Base-by-base conservation (phyloP, 345 rosid genomes). In the Camelina neglecta region DNA sequence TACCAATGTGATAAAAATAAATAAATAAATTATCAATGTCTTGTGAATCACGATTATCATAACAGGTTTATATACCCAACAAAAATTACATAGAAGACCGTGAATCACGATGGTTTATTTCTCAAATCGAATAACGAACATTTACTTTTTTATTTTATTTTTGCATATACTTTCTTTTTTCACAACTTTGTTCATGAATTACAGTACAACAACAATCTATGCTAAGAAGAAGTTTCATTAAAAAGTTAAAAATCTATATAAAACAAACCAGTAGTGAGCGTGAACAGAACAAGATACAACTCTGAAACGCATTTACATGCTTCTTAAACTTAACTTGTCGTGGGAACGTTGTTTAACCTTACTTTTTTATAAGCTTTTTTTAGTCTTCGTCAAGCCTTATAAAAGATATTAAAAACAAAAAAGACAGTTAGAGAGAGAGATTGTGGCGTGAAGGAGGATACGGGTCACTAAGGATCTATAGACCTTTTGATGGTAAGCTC, bases 401-500 rank as follows among this genome's bases (percentile, higher is more conserved):
- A 47, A 63, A 53, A 39, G 44, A 65, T 11, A 35, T 1, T 29
- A 29, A 35, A 35, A 35, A 21, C 23, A 26, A 24, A 61, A 24
- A 53, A 33, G 77, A 56, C 16, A 24, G 72, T 45, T 56, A 74
- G 73, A 58, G 72, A 74, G 47, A 53, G 11, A 53, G 10, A 20
- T 29, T 12, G 68, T 49, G 62, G 26, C 18, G 31, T 33, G 8
- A 31, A 68, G 15, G 61, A 68, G 21, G 41, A 51, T 55, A 63
- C 29, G 41, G 66, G 60, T 71, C 60, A 63, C 26, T 77, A n/a
- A 71, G 67, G 53, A 56, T 76, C 75, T 62, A 65, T 50, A 60
- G 76, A 41, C 50, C 80, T 56, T 64, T 79, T 86, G 80, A 95
- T 89, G 59, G 99, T 90, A 42, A 95, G 93, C 84, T 92, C 99